Conservation (phyloP, 2,329 filamentous ascomycete species). For the Epichloe scottii region DNA sequence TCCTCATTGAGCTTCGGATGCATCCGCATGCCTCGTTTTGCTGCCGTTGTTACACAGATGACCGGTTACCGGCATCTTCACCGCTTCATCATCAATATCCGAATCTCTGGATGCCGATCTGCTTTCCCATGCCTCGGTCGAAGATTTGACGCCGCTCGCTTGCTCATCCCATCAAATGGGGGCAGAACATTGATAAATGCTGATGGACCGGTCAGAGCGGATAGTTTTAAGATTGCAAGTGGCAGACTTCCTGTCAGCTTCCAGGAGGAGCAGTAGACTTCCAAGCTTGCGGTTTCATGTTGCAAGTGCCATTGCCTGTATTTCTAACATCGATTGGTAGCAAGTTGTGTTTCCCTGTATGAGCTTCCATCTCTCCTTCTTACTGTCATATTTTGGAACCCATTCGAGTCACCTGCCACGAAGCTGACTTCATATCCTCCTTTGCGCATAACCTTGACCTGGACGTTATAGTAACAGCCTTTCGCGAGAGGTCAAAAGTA, state of each 20-base stretch:
- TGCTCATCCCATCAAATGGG: not conserved
- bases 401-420: not conserved
- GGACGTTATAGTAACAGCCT: not conserved
- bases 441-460: not conserved
- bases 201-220: not conserved
- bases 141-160: slow-evolving; percentile 1
- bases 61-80: slow-evolving; percentile 6
- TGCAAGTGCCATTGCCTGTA: not conserved
- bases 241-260: not conserved
- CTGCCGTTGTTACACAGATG: slow-evolving; percentile 3
- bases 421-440: not conserved
- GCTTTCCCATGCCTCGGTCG: not conserved
- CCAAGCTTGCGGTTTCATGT: not conserved
- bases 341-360: not conserved
- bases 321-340: not conserved
- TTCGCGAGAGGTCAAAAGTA: not conserved
- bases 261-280: not conserved
- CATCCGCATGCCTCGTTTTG: not conserved
- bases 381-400: not conserved
- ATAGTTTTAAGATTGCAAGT: not conserved
- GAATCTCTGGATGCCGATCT: not conserved
- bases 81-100: slow-evolving; percentile 1
- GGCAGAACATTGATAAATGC: not conserved
- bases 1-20: not conserved
- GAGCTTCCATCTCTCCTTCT: not conserved